A percentile compares a stretch with the other conserved stretches of the same genome.
Conservation (phyloP, 306 rosid genomes). For the Lagenaria siceraria region DNA sequence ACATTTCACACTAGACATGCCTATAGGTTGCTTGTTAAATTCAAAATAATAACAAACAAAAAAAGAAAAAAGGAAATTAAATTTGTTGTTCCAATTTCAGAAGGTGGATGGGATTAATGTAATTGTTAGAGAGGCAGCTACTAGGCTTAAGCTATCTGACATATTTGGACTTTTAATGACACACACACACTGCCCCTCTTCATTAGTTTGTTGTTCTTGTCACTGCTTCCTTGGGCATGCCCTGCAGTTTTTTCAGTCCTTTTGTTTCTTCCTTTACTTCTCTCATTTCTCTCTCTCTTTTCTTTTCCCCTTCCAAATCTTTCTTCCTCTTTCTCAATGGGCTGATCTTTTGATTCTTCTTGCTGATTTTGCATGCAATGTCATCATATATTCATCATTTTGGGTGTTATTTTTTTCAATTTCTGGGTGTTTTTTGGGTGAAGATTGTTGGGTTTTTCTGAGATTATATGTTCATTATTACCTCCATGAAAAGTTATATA, state of each 20-base stretch:
- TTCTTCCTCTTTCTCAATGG: no score
- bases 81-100: neutral
- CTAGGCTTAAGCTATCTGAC: neutral
- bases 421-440: neutral
- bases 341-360: neutral
- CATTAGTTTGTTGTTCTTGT: slow-evolving; percentile 34
- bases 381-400: neutral
- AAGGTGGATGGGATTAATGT: slow-evolving; percentile 25
- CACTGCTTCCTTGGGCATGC: slow-evolving; percentile 32
- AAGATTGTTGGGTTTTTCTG: neutral
- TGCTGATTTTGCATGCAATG: neutral
- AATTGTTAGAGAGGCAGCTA: neutral
- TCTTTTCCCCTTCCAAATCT: no score
- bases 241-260: neutral
- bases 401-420: neutral
- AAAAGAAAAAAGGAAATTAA: neutral
- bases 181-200: neutral
- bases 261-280: slow-evolving; percentile 7
- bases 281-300: neutral
- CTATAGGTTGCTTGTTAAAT: neutral
- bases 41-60: neutral
- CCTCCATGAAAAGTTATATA: neutral
- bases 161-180: slow-evolving; percentile 10
- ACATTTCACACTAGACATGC: neutral
- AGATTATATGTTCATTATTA: neutral